Evolutionary conservation across 768 basidiomycete genomes (phyloP).

Genomic region (Lactarius hatsudake): DNA sequence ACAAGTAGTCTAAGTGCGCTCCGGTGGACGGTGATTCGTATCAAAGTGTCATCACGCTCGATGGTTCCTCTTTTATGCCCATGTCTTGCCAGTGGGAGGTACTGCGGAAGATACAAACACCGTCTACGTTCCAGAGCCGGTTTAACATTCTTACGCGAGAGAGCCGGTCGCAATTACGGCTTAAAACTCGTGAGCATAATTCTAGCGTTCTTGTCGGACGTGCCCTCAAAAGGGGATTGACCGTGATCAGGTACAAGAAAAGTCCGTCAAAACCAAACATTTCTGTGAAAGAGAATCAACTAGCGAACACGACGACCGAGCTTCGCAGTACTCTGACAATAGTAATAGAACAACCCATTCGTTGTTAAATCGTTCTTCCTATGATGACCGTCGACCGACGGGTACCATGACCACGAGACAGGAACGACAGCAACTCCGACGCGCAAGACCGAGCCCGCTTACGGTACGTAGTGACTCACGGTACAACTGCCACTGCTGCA

Average conservation of each 20-base stretch:
- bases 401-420: not conserved
- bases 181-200: not conserved
- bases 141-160: not conserved
- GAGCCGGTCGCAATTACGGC: not conserved
- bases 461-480: not conserved
- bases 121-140: not conserved
- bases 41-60: not conserved
- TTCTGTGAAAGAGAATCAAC: not conserved
- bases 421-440: not conserved
- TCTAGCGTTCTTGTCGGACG: not conserved
- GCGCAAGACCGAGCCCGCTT: not conserved
- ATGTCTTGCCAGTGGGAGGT: not conserved
- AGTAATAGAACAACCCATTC: not conserved
- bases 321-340: not conserved
- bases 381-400: not conserved
- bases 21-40: not conserved
- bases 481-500: not conserved
- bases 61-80: not conserved
- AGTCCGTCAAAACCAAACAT: not conserved
- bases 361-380: not conserved
- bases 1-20: too few species aligned
- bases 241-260: not conserved
- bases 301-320: not conserved
- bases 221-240: not conserved
- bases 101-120: not conserved